Evolutionary conservation across 441 rosid species (phyloP).

Genomic region (Aquilaria agallochum): DNA sequence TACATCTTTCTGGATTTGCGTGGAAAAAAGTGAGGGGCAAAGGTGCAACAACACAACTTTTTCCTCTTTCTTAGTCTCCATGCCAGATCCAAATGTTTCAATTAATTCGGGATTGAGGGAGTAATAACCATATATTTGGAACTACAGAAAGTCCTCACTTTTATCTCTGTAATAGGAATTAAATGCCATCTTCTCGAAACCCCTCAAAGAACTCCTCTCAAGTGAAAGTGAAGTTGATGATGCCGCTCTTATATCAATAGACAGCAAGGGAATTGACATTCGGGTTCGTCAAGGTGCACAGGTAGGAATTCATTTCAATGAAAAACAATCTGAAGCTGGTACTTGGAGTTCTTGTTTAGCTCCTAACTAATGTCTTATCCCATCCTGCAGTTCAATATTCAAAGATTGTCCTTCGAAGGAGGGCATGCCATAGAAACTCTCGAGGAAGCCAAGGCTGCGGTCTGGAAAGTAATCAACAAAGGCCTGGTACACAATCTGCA

Average conservation of each 20-base stretch:
- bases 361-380: not conserved
- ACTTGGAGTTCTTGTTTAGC: constrained; percentile 3
- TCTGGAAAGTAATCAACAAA: constrained; percentile 64
- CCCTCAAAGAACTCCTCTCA: constrained; percentile 64
- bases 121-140: no score
- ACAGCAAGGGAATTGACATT: constrained; percentile 89
- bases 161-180: constrained; percentile 53
- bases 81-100: no score
- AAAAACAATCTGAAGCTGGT: not conserved
- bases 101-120: not conserved
- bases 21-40: no score
- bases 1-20: no score
- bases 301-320: constrained; percentile 36
- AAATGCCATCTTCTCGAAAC: constrained; percentile 75
- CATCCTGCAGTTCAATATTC: constrained; percentile 64
- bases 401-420: constrained; percentile 84
- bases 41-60: no score
- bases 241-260: constrained; percentile 92
- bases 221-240: constrained; percentile 74
- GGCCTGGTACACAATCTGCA: constrained; percentile 57
- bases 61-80: no score
- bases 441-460: constrained; percentile 84
- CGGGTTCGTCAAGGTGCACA: constrained; percentile 95
- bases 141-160: not conserved
- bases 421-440: constrained; percentile 76